Evolutionary conservation across 2,329 filamentous ascomycete species (phyloP), one percentile per base, ranked within the genome.

Genomic region (Xylaria multiplex): DNA sequence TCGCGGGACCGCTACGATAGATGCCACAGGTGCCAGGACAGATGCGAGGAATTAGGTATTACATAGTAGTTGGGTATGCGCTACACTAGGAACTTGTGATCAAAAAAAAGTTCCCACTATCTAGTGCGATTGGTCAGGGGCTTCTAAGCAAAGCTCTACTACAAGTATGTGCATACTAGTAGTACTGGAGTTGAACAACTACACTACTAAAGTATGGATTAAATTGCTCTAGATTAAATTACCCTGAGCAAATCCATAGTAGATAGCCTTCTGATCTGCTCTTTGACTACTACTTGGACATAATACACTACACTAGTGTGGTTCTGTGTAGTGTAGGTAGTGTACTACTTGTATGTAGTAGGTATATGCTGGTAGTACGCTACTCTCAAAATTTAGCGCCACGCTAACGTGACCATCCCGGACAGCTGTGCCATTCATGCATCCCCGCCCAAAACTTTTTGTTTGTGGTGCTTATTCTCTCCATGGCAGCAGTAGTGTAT

Each of bases 381-480:
- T 13, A 24, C 13, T 55, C 53, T 43, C 6, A 46, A 22, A 27
- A 24, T 22, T 53, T 62, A 62, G 63, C 54, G 58, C 48, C 32
- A 19, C 48, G 63, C 59, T 65, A 65, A 14, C 56, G 60, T 43
- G 50, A 49, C 35, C 53, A 52, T 63, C 30, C 56, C 32, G 45
- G 37, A 64, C 58, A 42, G 59, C 59, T 52, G 59, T 63, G 59
- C 54, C 59, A 59, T 57, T 64, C 37, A 66, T 66, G 64, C 64
- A 64, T 57, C 54, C 45, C 55, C 60, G 59, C 59, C 59, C 55
- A 58, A 62, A 62, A 49, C 48, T 58, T 56, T 55, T 22, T 58
- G 53, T 30, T n/a, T 55, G 43, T 52, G 57, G 35, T 14, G 58
- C 37, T 37, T 54, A 48, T 48, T 64, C 54, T 50, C 54, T 50